Evolutionary conservation across 805 yeast species (phyloP).

Genomic region (Saturnispora kantuleensis): DNA sequence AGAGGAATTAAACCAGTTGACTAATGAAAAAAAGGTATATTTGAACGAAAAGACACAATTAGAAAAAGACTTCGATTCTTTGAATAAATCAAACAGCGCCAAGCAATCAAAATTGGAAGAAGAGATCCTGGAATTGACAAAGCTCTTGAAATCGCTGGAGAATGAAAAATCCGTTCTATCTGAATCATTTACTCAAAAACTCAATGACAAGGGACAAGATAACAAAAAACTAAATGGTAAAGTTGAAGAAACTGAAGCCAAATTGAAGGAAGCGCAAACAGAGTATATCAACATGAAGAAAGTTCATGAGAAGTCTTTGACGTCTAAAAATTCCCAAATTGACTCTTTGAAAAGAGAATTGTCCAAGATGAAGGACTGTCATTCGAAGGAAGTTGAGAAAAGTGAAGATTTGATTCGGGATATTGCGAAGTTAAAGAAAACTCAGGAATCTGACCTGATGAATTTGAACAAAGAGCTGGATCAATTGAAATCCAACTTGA

Average conservation of each 20-base stretch:
- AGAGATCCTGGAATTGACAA: background rate
- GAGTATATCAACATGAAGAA: background rate
- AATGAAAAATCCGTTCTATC: background rate
- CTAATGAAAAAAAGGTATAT: background rate
- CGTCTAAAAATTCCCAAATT: background rate
- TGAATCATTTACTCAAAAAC: background rate
- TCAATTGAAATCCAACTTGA: background rate
- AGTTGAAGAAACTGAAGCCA: background rate
- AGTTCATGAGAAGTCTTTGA: background rate
- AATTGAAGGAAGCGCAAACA: background rate
- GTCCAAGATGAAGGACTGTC: background rate
- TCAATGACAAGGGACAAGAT: background rate
- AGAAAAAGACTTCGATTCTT: background rate
- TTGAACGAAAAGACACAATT: background rate
- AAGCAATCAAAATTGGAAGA: background rate
- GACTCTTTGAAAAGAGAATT: background rate
- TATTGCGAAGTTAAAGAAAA: background rate
- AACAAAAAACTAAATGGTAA: background rate
- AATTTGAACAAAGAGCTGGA: background rate
- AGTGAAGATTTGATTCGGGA: background rate
- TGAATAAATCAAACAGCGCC: background rate
- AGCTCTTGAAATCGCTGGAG: background rate
- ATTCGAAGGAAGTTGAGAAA: background rate
- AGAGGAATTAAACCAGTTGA: background rate
- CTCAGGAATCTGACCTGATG: background rate